Evolutionary conservation across 1,284 basidiomycete species (phyloP), one percentile per base, ranked within the genome.

Genomic region (Wolfiporia cocos): DNA sequence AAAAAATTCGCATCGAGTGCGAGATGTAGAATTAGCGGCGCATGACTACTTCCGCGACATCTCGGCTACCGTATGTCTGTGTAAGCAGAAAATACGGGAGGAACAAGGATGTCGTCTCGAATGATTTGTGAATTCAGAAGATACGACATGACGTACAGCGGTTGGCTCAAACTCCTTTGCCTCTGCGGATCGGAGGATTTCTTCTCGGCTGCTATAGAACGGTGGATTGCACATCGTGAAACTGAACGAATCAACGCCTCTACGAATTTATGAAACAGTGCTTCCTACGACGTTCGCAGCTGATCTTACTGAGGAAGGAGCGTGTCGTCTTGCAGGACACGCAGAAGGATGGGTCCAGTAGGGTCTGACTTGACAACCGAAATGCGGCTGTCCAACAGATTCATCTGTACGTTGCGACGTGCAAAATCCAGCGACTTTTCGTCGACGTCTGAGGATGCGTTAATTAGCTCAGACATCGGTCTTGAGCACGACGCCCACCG

Each of bases 171-270:
- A 55, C 33, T 74, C 74, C 54, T 96, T 95, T 5, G 64, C 64
- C 15, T 71, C 71, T 1, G 78, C 76, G 2, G 79, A 79, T 1
- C 64, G 61, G 0, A 56, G 52, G 4, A 93, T 75, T 43, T 98
- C 93, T 18, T 80, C 75, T 1, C 59, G 53, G 39, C 80, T 87
- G 11, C 67, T 59, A 57, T 95, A 98, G 64, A 98, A 98, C 0
- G 94, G 94, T 0, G 95, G 95, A 58, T 98, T 98, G 65, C 93
- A 97, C 81, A 98, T 91, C 0, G 81, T 81, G 51, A 94, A 89
- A 44, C 80, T 73, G 59, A 76, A 78, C 14, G 26, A 14, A 18
- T 70, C 62, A 22, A 18, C 17, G 20, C 31, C 19, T 10, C 19
- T 12, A n/a, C 7, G 11, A 22, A n/a, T 12, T 23, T 19, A 21